These are phyloP conservation scores for Leucosporidium creatinivorum DNA, from an alignment of 768 basidiomycete genomes.

Conservation along the genomic window DNA sequence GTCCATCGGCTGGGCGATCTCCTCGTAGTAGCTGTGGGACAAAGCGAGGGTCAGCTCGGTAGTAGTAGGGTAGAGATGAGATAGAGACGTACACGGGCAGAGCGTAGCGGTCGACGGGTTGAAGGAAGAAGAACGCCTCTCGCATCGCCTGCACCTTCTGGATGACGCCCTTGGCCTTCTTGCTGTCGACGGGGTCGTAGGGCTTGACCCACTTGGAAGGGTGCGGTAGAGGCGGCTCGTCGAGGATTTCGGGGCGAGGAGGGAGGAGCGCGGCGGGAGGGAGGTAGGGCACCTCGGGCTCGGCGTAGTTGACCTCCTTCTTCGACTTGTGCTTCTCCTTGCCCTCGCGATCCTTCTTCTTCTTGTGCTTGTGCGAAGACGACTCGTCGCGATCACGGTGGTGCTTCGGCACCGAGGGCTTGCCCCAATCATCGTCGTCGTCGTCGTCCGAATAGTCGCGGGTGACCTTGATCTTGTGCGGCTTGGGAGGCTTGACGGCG, in stretches of 20 bases:
- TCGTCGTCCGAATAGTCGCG: background rate
- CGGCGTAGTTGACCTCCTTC: conserved; percentile 30
- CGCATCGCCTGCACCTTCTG: conserved; percentile 55
- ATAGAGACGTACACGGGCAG: conserved; percentile 66
- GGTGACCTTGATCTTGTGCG: conserved; percentile 35
- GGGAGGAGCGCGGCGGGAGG: conserved; percentile 29
- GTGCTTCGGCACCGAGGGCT: background rate
- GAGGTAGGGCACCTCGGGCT: conserved; percentile 3
- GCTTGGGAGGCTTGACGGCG: conserved; percentile 25
- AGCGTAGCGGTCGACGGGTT: conserved; percentile 78
- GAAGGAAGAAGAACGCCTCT: conserved; percentile 64
- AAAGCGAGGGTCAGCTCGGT: background rate
- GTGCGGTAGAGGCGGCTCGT: conserved; percentile 18
- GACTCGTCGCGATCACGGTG: conserved; percentile 27
- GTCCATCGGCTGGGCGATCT: conserved; percentile 89
- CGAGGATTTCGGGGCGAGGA: conserved; percentile 32
- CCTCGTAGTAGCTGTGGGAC: conserved; percentile 68
- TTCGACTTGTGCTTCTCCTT: conserved; percentile 33
- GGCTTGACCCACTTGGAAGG: conserved; percentile 9
- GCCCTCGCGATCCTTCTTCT: conserved; percentile 35
- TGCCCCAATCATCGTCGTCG: background rate
- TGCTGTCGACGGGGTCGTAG: conserved; percentile 58
- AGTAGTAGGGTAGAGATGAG: background rate
- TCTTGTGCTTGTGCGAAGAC: conserved; percentile 29
- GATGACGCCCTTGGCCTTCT: conserved; percentile 71